Base-by-base conservation (phyloP, 805 yeast species). In the Schwanniomyces vanrijiae region DNA sequence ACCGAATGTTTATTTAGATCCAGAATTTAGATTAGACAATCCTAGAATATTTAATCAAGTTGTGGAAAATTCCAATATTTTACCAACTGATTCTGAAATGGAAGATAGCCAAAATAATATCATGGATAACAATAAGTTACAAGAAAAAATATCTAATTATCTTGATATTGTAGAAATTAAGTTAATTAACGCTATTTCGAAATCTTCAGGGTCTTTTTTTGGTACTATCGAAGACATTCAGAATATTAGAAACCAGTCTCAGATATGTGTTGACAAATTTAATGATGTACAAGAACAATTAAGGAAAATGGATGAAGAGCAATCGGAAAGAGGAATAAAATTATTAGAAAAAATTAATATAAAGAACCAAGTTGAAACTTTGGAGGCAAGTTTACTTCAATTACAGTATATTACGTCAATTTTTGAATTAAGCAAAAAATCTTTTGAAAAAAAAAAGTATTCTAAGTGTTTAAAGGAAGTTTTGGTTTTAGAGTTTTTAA, bases 131-230 rank as follows among this genome's bases (percentile, higher is more conserved):
- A 73, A 82, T 8, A 68, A 75, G 19, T 64, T 91, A 14, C 96
- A 86, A 58, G 96, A 90, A 38, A 83, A 82, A 59, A 69, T 92
- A 28, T 87, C 94, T 3, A 83, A 83, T 66, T 90, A 90, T 59
- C 72, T 94, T 46, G 98, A 94, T 61, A 76, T 83, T 0, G 90
- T 92, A 0, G 99, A 92, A 65, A 74, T 88, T 31, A 84, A 86
- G 50, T 68, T 92, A 37, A 86, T 91, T 16, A 76, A 80, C 34
- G 96, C 90, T 64, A 90, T 94, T 26, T 86, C 96, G 3, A 80
- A 81, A 52, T 86, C 96, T 0, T 88, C 97, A 0, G 82, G 83
- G 44, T 83, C 91, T 6, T 92, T 94, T 60, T 90, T 90, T 66
- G 82, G 82, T 43, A 91, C 97, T 0, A 70, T 95, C 45, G 88